Evolutionary conservation across 2,329 filamentous ascomycete species (phyloP).

Genomic region (Exophiala phaeomuriformis): DNA sequence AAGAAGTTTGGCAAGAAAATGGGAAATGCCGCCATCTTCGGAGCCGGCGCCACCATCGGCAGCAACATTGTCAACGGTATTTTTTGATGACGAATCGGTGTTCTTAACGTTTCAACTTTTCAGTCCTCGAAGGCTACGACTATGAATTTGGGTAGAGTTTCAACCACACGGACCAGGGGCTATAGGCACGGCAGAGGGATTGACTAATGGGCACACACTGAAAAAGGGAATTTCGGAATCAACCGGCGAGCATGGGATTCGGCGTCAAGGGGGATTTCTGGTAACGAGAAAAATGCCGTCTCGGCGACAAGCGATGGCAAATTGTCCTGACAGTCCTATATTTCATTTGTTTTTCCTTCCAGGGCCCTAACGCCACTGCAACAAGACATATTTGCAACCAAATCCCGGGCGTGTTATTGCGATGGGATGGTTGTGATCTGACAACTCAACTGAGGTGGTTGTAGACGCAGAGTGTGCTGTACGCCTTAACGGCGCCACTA

Average conservation of each 20-base stretch:
- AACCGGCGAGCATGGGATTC: conserved; percentile 15
- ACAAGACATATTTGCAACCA: neutral
- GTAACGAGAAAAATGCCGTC: conserved; percentile 1
- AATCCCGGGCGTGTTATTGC: neutral
- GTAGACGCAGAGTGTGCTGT: neutral
- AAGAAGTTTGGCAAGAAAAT: conserved; percentile 98
- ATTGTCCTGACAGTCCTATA: conserved; percentile 4
- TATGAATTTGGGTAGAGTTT: conserved; percentile 20
- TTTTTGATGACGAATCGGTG: conserved; percentile 51
- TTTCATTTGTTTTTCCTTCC: conserved; percentile 3
- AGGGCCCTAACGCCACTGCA: neutral
- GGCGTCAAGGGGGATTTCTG: conserved; percentile 15
- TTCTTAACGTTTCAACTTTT: conserved; percentile 14
- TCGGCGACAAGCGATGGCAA: conserved; percentile 1
- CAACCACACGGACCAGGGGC: conserved; percentile 7
- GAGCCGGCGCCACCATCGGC: conserved; percentile 85
- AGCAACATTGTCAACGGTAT: conserved; percentile 86
- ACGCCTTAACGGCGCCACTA: neutral
- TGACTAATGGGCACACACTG: conserved; percentile 10
- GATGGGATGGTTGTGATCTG: neutral
- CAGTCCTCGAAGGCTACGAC: conserved; percentile 20
- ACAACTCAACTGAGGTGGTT: neutral
- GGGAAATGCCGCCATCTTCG: conserved; percentile 58
- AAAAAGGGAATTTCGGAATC: conserved; percentile 13
- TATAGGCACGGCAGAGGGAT: conserved; percentile 4